phyloP scores from a whole-genome alignment of 768 basidiomycete genomes.

The Trametes sanguinea region DNA sequence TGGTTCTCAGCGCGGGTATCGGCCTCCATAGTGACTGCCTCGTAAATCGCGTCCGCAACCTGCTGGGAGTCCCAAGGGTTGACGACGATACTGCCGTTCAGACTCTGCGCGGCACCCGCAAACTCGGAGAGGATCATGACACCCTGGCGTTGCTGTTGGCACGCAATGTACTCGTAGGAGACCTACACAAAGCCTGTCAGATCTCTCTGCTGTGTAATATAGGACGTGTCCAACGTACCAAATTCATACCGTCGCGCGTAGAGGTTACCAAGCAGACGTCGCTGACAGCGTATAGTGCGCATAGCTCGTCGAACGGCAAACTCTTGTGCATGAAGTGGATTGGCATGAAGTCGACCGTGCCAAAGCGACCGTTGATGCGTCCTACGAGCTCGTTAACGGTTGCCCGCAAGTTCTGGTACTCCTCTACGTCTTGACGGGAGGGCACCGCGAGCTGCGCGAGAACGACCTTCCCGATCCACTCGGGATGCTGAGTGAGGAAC shows the following conservation, averaged over 20 bases:
- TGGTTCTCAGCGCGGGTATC: slow-evolving; percentile 89
- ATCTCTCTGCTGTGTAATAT: no score
- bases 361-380: slow-evolving; percentile 97
- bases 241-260: slow-evolving; percentile 98
- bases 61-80: slow-evolving; percentile 99
- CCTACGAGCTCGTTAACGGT: slow-evolving; percentile 98
- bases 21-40: slow-evolving; percentile 87
- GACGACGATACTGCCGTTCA: slow-evolving; percentile 95
- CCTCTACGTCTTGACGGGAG: slow-evolving; percentile 97
- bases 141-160: slow-evolving; percentile 89
- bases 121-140: slow-evolving; percentile 99
- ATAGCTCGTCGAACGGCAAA: slow-evolving; percentile 89
- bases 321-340: slow-evolving; percentile 99
- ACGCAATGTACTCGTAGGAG: slow-evolving; percentile 97
- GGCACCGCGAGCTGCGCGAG: slow-evolving; percentile 97
- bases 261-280: slow-evolving; percentile 95
- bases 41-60: slow-evolving; percentile 95
- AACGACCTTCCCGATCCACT: slow-evolving; percentile 99
- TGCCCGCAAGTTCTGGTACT: slow-evolving; percentile 95
- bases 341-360: slow-evolving; percentile 99
- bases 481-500: slow-evolving; percentile 96
- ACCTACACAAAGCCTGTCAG: slow-evolving; percentile 54
- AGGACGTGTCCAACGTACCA: slow-evolving; percentile 55
- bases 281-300: slow-evolving; percentile 95
- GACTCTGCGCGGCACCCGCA: slow-evolving; percentile 92